Percentiles rank a stretch among this genome's conserved stretches.
phyloP scores from a whole-genome alignment of 768 basidiomycete genomes.

The Boletellus ananiceps region DNA sequence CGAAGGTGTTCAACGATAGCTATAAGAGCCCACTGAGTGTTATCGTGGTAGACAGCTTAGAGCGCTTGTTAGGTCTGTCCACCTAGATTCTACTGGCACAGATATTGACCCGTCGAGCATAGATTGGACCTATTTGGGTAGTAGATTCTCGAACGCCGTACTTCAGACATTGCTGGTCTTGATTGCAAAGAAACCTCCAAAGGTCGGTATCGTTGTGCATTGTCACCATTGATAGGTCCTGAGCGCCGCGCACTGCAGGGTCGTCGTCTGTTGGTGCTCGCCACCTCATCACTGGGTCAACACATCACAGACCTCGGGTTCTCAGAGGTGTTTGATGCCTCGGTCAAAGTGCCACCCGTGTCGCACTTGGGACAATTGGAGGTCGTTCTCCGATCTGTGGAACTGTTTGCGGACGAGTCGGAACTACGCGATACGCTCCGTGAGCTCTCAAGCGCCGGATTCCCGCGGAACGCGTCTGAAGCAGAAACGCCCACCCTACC shows the following conservation, averaged over 20 bases:
- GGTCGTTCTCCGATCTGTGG: conserved; percentile 69
- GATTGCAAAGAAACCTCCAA: conserved; percentile 85
- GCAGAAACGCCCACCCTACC: conserved; percentile 44
- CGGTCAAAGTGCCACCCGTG: conserved; percentile 82
- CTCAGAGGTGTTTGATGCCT: conserved; percentile 83
- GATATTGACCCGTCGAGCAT: conserved; percentile 6
- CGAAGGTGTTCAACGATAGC: conserved; percentile 89
- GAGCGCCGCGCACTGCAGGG: conserved; percentile 46
- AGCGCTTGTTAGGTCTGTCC: conserved; percentile 79
- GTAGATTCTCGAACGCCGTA: conserved; percentile 92
- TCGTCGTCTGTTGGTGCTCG: conserved; percentile 86
- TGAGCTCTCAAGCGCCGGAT: conserved; percentile 72
- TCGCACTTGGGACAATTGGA: conserved; percentile 67
- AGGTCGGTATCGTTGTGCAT: conserved; percentile 46
- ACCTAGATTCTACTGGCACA: not conserved
- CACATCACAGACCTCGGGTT: conserved; percentile 87
- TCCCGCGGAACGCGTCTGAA: conserved; percentile 38
- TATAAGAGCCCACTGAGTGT: conserved; percentile 98
- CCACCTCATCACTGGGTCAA: conserved; percentile 84
- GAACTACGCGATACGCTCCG: conserved; percentile 56
- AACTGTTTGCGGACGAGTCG: conserved; percentile 57
- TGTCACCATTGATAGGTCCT: not conserved
- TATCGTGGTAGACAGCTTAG: conserved; percentile 92
- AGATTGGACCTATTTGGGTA: conserved; percentile 98
- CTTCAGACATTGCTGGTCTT: conserved; percentile 88